Evolutionary conservation across 805 yeast species (phyloP).

Genomic region (Yarrowia osloensis): DNA sequence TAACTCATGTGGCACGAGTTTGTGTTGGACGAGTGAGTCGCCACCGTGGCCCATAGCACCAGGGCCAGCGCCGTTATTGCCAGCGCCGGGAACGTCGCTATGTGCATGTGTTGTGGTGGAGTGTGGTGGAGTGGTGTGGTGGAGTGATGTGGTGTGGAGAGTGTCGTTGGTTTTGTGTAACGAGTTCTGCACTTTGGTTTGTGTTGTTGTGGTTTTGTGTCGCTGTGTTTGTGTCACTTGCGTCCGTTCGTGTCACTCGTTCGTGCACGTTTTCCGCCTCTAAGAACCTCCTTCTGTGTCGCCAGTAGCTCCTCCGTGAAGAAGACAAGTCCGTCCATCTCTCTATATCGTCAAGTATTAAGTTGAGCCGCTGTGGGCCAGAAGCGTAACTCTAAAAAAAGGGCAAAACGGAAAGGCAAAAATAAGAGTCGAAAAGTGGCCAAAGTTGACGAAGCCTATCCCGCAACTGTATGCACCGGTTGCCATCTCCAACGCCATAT

Average conservation of each 20-base stretch:
- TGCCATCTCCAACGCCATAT: too few species aligned
- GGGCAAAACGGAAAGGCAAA: not conserved
- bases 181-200: too few species aligned
- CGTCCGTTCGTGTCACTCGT: not conserved
- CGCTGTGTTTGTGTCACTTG: not conserved
- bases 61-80: not conserved
- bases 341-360: not conserved
- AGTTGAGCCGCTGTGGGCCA: slow-evolving; percentile 13
- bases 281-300: too few species aligned
- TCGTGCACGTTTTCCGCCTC: too few species aligned
- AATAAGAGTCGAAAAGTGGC: not conserved
- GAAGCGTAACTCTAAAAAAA: not conserved
- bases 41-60: slow-evolving; percentile 21
- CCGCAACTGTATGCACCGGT: not conserved
- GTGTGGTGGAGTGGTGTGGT: not conserved
- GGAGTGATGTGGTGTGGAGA: not conserved
- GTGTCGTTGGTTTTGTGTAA: not conserved
- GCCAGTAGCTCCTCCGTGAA: too few species aligned
- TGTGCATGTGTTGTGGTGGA: not conserved
- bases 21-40: not conserved
- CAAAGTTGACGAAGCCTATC: not conserved
- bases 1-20: slow-evolving; percentile 25
- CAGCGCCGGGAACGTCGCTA: not conserved
- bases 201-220: not conserved
- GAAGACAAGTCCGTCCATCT: not conserved